Base-by-base conservation (phyloP, 441 rosid species). In the Populus hybrid region DNA sequence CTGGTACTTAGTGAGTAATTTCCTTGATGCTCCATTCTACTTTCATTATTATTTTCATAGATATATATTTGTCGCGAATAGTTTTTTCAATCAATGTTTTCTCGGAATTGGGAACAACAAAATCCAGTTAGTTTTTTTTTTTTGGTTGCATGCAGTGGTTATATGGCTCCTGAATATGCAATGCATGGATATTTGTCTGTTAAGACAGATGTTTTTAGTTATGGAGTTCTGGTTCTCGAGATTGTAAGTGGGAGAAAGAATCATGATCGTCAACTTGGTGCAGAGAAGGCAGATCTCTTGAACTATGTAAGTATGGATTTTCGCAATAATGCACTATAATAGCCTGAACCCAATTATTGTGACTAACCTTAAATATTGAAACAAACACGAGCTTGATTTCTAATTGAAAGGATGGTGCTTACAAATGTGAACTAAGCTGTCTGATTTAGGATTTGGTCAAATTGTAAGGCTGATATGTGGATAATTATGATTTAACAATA, bases 1-100 rank as follows among this genome's bases (percentile, higher is more conserved):
- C 94, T 65, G 98, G 97, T 72, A 94, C 98, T 76, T 85, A 81
- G 97, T 94, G 85, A 92, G 97, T 89, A 81, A 66, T 71, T 81
- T 73, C 69, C 72, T 78, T 61, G 7, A 67, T 66, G 50, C 32
- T 35, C 9, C 26, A 72, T 71, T 16, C 64, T 6, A 53, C 71
- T 5, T 53, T 71, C 10, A 38, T 64, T 72, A 20, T n/a, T 46
- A 63, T 28, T 28, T 38, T 4, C 8, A 36, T 1, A 5, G 6
- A 57, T 57, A 50, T 69, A 23, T 75, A 28, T 76, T 65, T 57
- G 35, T 20, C 35, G 14, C 6, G 36, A 30, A n/a, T 18, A 67
- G 21, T 20, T 18, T 71, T 67, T 35, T 16, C 26, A 3, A 18
- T 6, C 21, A 68, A 40, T 5, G 46, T 21, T 32, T 10, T 71